phyloP scores from a whole-genome alignment of 495 filamentous ascomycete genomes.

The Aspergillus diversus region DNA sequence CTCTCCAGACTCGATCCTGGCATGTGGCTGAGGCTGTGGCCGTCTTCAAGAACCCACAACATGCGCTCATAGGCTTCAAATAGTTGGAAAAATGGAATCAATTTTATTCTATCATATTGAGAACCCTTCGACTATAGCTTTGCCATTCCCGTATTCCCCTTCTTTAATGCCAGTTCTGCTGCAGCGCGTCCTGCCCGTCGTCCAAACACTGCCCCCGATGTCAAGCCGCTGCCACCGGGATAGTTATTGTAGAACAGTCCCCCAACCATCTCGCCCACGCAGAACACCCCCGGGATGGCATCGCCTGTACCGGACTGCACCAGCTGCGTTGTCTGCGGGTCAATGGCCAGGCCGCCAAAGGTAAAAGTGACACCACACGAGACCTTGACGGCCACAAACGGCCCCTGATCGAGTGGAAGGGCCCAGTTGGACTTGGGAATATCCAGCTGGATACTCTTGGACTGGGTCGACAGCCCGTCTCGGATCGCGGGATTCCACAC shows the following conservation, averaged over 20 bases:
- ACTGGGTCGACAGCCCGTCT: constrained; percentile 61
- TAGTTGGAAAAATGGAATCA: no score
- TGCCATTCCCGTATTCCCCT: no score
- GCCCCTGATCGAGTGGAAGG: constrained; percentile 52
- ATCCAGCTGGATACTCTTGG: constrained; percentile 31
- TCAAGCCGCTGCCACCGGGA: constrained; percentile 65
- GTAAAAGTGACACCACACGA: constrained; percentile 67
- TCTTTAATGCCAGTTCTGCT: no score
- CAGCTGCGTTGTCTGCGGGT: constrained; percentile 51
- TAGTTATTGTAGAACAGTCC: constrained; percentile 68
- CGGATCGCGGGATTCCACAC: constrained; percentile 57
- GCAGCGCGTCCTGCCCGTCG: constrained; percentile 44
- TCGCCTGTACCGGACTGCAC: constrained; percentile 35
- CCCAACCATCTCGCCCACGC: constrained; percentile 65
- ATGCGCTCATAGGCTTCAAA: no score
- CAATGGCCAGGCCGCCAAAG: constrained; percentile 61
- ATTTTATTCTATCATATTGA: no score
- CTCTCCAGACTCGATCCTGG: no score
- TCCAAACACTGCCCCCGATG: constrained; percentile 60
- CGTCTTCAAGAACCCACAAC: no score
- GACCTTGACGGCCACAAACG: constrained; percentile 63
- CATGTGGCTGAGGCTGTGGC: no score
- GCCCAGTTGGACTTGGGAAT: constrained; percentile 69
- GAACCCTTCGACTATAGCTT: no score
- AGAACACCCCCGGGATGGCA: constrained; percentile 56